A percentile compares a stretch with the other conserved stretches of the same genome.
These are phyloP conservation scores for Grigorovia transvaalensis DNA, from an alignment of 805 yeast species.

Conservation along the genomic window DNA sequence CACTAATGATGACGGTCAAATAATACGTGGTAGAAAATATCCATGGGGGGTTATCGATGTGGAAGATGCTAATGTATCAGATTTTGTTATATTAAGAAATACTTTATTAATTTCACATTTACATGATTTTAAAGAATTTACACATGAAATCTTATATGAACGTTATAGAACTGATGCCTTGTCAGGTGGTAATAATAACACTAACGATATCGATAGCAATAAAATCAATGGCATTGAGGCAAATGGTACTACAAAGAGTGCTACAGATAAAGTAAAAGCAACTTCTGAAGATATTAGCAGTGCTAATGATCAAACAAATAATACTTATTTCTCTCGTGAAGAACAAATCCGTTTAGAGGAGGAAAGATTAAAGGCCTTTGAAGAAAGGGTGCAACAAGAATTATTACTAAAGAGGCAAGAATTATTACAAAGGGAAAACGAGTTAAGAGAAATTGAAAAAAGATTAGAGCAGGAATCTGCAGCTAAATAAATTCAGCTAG, in stretches of 20 bases:
- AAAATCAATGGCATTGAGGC: neutral
- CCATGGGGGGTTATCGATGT: slow-evolving; percentile 53
- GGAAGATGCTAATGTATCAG: slow-evolving; percentile 66
- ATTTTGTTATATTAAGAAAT: slow-evolving; percentile 70
- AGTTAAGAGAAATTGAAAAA: slow-evolving; percentile 70
- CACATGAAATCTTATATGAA: slow-evolving; percentile 81
- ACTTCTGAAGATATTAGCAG: neutral
- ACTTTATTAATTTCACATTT: slow-evolving; percentile 74
- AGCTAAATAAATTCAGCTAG: slow-evolving; percentile 9
- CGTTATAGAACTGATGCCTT: slow-evolving; percentile 82
- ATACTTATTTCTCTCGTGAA: slow-evolving; percentile 56
- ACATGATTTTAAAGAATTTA: slow-evolving; percentile 78
- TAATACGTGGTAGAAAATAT: slow-evolving; percentile 42
- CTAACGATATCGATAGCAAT: slow-evolving; percentile 4
- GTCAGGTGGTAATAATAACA: slow-evolving; percentile 35
- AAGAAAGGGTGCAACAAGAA: slow-evolving; percentile 83
- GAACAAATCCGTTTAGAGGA: slow-evolving; percentile 85
- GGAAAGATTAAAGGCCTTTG: slow-evolving; percentile 76
- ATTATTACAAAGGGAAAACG: slow-evolving; percentile 73
- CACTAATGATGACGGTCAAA: slow-evolving; percentile 33
- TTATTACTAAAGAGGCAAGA: slow-evolving; percentile 72
- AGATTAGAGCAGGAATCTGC: slow-evolving; percentile 49
- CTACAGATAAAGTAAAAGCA: neutral
- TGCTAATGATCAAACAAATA: slow-evolving; percentile 17
- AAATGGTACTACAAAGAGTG: neutral